Evolutionary conservation across 176 grass and related monocot species (phyloP), one percentile per base, ranked within the genome.

Genomic region (Avena insularis): DNA sequence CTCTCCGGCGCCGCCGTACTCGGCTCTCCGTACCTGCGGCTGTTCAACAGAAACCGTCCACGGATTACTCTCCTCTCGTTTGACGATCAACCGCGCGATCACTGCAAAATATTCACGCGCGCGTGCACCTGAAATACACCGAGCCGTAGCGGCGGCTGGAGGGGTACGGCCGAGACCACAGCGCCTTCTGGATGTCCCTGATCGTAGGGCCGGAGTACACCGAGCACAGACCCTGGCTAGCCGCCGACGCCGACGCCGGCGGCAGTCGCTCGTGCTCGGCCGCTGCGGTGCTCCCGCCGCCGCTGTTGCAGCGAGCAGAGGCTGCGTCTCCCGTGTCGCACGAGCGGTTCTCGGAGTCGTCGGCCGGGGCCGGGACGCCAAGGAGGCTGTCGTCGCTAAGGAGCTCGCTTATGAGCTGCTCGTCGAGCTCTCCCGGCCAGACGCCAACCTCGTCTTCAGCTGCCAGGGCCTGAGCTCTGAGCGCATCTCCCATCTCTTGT

Each of bases 141-240:
- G 86, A 79, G 38, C 70, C 63, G 84, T 89, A 78, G 38, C 84
- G 83, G 50, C 63, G 53, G 68, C 55, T 27, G 84, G 20, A 57
- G 31, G n/a, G 38, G 14, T 33, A 78, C 29, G 78, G 31, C 72
- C 79, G 75, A 12, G 60, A 16, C 47, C 80, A 89, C 64, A 95
- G 86, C 75, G 91, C 88, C 72, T 88, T 89, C 77, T 95, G 77
- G 77, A 92, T 87, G 81, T 95, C 91, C 53, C 27, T 58, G 65
- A 95, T 91, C 77, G 93, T 92, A 6, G 93, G 93, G 57, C 91
- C 93, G 40, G 88, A 87, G 93, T 92, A 92, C 43, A 88, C 90
- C 11, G 93, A 87, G n/a, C 78, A 85, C 75, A 90, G 47, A 3
- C 79, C 84, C 29, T 79, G 82, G 84, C 55, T 89, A 33, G 86